These are phyloP conservation scores for Pseudogymnoascus sp. DNA, from an alignment of 2,329 filamentous ascomycete genomes.

Conservation along the genomic window DNA sequence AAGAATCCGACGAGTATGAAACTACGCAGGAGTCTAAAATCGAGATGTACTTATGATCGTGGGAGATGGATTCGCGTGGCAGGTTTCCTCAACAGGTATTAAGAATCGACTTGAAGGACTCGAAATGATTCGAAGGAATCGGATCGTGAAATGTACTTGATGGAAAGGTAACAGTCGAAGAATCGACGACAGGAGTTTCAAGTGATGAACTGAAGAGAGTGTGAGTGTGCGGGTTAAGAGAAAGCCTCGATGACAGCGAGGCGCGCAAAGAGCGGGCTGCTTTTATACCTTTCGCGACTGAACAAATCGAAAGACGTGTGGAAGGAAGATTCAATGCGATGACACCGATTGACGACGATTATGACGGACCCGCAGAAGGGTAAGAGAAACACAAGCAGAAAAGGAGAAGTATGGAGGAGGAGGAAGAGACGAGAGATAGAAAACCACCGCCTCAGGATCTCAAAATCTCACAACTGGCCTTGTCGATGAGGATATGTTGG, in stretches of 20 bases:
- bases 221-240: background rate
- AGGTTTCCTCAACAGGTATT: background rate
- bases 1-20: constrained; percentile 10
- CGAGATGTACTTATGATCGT: constrained; percentile 8
- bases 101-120: constrained; percentile 3
- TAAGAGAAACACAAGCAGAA: constrained; percentile 9
- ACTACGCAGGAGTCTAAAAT: constrained; percentile 5
- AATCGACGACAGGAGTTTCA: constrained; percentile 2
- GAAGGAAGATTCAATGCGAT: constrained; percentile 8
- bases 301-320: constrained; percentile 10
- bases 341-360: constrained; percentile 6
- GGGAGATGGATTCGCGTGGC: background rate
- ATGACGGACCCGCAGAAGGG: background rate
- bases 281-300: background rate
- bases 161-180: background rate
- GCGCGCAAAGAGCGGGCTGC: constrained; percentile 6
- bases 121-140: constrained; percentile 7
- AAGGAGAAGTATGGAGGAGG: constrained; percentile 5
- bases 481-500: background rate
- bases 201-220: background rate
- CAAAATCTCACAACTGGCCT: constrained; percentile 5
- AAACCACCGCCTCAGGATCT: background rate
- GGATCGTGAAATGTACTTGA: constrained; percentile 4
- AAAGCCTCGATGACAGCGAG: background rate
- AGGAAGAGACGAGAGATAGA: constrained; percentile 9